Evolutionary conservation across 192 early-diverging fungal genomes (phyloP), one percentile per base, ranked within the genome.

Genomic region (Mortierella claussenii): DNA sequence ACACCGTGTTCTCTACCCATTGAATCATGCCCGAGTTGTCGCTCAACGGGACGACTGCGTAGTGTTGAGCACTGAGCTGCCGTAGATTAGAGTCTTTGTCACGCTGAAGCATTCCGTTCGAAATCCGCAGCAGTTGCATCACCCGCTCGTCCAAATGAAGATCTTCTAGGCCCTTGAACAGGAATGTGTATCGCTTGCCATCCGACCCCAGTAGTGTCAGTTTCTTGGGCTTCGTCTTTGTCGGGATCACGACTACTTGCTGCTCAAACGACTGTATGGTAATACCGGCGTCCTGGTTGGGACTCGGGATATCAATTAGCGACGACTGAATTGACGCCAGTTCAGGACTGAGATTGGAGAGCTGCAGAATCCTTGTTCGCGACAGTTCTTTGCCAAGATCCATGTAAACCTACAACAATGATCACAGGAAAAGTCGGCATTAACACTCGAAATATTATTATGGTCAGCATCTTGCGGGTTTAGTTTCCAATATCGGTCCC

Each of bases 131-230:
- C 4, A 93, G 63, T 70, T 97, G 96, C 87, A 96, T 96, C 8
- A 96, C 88, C 34, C 94, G 84, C 65, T 98, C 95, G 64, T 99
- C 97, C 42, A 97, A 70, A 69, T 96, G 94, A 51, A 97, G 67
- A 80, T 98, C 94, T 78, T 99, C 97, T 34, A 89, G 79, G 2
- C 97, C 97, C 68, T 99, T 99, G 30, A 99, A 87, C 3, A 99
- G 80, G 51, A 92, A 99, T 20, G 87, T 57, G 80, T 92, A 83
- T 21, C 73, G 60, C 17, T 57, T 42, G 21, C 90, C 89, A 61
- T 92, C 79, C 30, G 85, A 69, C 10, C 82, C 84, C 8, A 82
- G 32, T 30, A 98, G 55, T 12, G 79, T 68, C 23, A 98, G 63
- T 50, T 93, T 94, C 65, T 97, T 98, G 10, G 97, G 97, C 48